Percentiles rank a stretch among this genome's conserved stretches.
These are phyloP conservation scores for Aspergillus mulundensis DNA, from an alignment of 495 filamentous ascomycete species.

Conservation along the genomic window DNA sequence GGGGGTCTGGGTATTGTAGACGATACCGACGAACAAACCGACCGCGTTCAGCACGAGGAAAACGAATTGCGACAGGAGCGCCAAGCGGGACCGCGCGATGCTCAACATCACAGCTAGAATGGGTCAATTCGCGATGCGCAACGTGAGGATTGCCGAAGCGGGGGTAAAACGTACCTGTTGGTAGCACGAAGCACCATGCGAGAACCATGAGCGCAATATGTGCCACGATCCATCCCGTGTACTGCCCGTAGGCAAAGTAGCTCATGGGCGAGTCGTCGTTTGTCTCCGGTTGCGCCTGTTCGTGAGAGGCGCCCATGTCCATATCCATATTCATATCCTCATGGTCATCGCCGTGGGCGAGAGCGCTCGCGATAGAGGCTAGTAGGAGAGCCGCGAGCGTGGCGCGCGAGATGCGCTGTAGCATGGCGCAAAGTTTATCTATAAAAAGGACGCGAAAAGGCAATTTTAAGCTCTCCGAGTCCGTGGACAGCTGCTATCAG, in stretches of 20 bases:
- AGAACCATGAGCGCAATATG: constrained; percentile 79
- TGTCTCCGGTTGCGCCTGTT: constrained; percentile 26
- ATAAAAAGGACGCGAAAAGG: background rate
- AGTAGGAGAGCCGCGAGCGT: constrained; percentile 31
- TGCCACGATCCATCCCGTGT: constrained; percentile 62
- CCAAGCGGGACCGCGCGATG: constrained; percentile 71
- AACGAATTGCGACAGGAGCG: constrained; percentile 65
- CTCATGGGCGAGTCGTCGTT: constrained; percentile 43
- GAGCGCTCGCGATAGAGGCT: constrained; percentile 30
- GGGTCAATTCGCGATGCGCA: constrained; percentile 2
- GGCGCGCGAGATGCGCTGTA: constrained; percentile 21
- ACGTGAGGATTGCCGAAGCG: background rate
- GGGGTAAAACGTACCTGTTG: constrained; percentile 58
- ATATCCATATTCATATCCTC: constrained; percentile 28
- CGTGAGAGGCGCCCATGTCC: constrained; percentile 36
- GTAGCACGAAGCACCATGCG: constrained; percentile 80
- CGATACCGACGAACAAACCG: constrained; percentile 64
- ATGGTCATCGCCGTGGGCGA: constrained; percentile 37
- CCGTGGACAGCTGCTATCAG: background rate
- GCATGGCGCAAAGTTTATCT: constrained; percentile 22
- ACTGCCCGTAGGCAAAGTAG: constrained; percentile 72
- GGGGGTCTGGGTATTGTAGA: constrained; percentile 80
- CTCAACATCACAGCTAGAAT: constrained; percentile 75
- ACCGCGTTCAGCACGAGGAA: constrained; percentile 71
- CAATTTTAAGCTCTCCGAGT: background rate